Conservation (phyloP, 2,329 filamentous ascomycete genomes). For the Immersiporthe knoxdaviesiana region DNA sequence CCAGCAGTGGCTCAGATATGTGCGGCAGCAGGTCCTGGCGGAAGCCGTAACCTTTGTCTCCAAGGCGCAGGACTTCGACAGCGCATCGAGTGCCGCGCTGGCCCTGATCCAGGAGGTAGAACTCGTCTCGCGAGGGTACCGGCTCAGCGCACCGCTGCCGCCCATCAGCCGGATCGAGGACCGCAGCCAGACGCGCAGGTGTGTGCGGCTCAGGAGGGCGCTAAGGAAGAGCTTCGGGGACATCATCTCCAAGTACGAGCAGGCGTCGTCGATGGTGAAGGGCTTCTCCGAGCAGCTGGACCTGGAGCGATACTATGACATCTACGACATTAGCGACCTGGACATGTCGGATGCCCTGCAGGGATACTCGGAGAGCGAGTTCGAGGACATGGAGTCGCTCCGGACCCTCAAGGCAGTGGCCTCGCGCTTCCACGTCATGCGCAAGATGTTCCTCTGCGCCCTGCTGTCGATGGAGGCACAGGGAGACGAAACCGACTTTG, state of each 20-base stretch:
- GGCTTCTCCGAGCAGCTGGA: conserved; percentile 78
- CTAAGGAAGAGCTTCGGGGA: conserved; percentile 71
- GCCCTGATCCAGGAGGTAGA: conserved; percentile 94
- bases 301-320: conserved; percentile 89
- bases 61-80: conserved; percentile 80
- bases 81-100: conserved; percentile 73
- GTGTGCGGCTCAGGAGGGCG: conserved; percentile 76
- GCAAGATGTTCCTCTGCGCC: conserved; percentile 88
- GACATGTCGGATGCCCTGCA: conserved; percentile 72
- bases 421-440: conserved; percentile 76
- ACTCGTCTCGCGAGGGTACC: conserved; percentile 81
- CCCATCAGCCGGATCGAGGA: conserved; percentile 93
- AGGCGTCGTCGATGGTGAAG: conserved; percentile 70
- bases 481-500: conserved; percentile 74
- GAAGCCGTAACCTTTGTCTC: conserved; percentile 71
- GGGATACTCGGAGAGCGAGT: conserved; percentile 65
- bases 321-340: conserved; percentile 77
- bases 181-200: conserved; percentile 76
- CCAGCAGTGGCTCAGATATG: conserved; percentile 79
- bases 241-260: conserved; percentile 72
- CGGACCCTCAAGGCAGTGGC: conserved; percentile 81
- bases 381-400: conserved; percentile 77
- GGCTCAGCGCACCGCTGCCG: conserved; percentile 75
- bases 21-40: conserved; percentile 73
- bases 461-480: conserved; percentile 84